A percentile compares a stretch with the other conserved stretches of the same genome.
Conservation (phyloP, 441 rosid species). For the Raphanus hybrid region DNA sequence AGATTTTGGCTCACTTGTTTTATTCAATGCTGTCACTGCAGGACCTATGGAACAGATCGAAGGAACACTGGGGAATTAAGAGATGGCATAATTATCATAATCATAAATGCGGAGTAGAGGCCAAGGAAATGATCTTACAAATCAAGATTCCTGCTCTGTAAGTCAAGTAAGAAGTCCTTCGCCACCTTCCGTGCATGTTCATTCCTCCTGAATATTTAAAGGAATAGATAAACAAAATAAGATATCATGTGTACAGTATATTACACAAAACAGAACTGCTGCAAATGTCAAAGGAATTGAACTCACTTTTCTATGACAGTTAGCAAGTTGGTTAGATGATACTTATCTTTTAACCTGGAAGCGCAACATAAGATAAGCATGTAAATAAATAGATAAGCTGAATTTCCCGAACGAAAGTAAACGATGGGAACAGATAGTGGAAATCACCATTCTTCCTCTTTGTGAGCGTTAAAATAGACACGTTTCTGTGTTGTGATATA, state of each 20-base stretch:
- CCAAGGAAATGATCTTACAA: slow-evolving; percentile 57
- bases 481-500: slow-evolving; percentile 91
- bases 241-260: slow-evolving; percentile 3
- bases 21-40: slow-evolving; percentile 55
- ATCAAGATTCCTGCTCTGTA: slow-evolving; percentile 86
- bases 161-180: slow-evolving; percentile 85
- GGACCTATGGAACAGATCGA: slow-evolving; percentile 70
- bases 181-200: slow-evolving; percentile 82
- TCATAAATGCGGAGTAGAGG: slow-evolving; percentile 15
- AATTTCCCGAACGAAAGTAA: slow-evolving; percentile 1
- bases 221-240: neutral
- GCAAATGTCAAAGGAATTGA: slow-evolving; percentile 4
- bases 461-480: no score
- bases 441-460: no score
- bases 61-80: neutral
- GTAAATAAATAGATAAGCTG: slow-evolving; percentile 24
- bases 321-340: slow-evolving; percentile 96
- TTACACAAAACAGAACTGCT: slow-evolving; percentile 1
- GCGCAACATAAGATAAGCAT: slow-evolving; percentile 4
- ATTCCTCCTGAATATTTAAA: slow-evolving; percentile 71
- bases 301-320: slow-evolving; percentile 85
- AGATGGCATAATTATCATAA: neutral
- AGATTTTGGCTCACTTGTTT: slow-evolving; percentile 19
- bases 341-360: slow-evolving; percentile 11
- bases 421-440: slow-evolving; percentile 17